phyloP scores from a whole-genome alignment of 495 filamentous ascomycete species.

The Penicillium samsonianum region DNA sequence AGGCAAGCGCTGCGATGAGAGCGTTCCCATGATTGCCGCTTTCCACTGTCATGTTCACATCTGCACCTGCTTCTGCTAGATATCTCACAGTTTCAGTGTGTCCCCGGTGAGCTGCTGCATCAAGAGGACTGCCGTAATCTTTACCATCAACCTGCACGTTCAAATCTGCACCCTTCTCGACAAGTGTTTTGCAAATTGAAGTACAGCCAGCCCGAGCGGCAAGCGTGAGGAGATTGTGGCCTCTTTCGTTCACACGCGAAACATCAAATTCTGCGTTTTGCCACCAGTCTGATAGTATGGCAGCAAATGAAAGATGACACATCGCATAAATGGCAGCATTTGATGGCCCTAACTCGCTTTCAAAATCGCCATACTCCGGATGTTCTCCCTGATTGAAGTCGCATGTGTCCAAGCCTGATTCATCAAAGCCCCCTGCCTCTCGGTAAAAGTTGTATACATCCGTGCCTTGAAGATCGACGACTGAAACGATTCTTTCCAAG shows the following conservation, averaged over 20 bases:
- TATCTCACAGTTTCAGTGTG: conserved; percentile 23
- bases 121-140: conserved; percentile 30
- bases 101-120: conserved; percentile 20
- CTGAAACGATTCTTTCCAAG: conserved; percentile 4
- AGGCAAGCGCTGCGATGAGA: conserved; percentile 20
- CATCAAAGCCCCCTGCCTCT: not conserved
- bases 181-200: conserved; percentile 20
- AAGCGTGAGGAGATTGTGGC: conserved; percentile 22
- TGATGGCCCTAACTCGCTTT: conserved; percentile 4
- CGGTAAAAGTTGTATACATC: conserved; percentile 3
- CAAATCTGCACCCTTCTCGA: conserved; percentile 24
- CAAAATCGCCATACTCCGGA: not conserved
- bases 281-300: conserved; percentile 34
- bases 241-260: conserved; percentile 1
- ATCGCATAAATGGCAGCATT: conserved; percentile 22
- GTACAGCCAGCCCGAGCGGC: conserved; percentile 15
- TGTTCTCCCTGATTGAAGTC: not conserved
- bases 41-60: conserved; percentile 26
- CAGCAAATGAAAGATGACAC: conserved; percentile 29
- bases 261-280: conserved; percentile 15
- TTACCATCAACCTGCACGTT: conserved; percentile 17
- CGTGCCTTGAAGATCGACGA: not conserved
- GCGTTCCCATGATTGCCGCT: conserved; percentile 17
- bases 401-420: not conserved
- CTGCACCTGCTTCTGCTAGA: conserved; percentile 29